Evolutionary conservation across 495 filamentous ascomycete species (phyloP).

Genomic region (Penicillium herquei): DNA sequence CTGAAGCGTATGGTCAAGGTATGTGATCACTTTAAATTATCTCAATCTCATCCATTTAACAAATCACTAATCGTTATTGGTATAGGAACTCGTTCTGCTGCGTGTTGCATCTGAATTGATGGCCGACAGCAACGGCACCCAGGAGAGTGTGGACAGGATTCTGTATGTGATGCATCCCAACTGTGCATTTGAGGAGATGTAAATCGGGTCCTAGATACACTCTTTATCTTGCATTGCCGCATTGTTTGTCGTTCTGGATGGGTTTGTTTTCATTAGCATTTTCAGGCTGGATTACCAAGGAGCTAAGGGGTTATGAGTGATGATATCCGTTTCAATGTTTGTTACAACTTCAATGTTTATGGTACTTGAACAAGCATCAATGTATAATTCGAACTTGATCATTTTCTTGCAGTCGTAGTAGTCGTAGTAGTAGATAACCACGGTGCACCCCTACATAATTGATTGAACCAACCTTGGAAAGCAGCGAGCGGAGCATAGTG

Average conservation of each 20-base stretch:
- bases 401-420: too few relatives aligned
- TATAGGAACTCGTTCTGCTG: conserved; percentile 88
- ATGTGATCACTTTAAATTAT: conserved; percentile 27
- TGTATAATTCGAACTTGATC: conserved; percentile 12
- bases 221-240: conserved; percentile 3
- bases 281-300: conserved; percentile 25
- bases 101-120: conserved; percentile 76
- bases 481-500: too few relatives aligned
- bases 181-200: conserved; percentile 74
- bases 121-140: conserved; percentile 51
- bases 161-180: conserved; percentile 96
- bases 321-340: conserved; percentile 29
- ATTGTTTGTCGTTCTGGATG: conserved; percentile 17
- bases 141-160: conserved; percentile 48
- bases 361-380: conserved; percentile 15
- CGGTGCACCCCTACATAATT: too few relatives aligned
- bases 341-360: conserved; percentile 5
- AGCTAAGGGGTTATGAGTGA: conserved; percentile 33
- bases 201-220: conserved; percentile 1
- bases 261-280: conserved; percentile 22
- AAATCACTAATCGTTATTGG: conserved; percentile 10
- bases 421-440: too few relatives aligned
- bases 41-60: neutral
- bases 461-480: too few relatives aligned
- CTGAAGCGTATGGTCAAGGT: conserved; percentile 97